Percentiles rank a stretch among this genome's conserved stretches.
phyloP scores from a whole-genome alignment of 2,329 filamentous ascomycete genomes.

The Lizonia empirigonia region DNA sequence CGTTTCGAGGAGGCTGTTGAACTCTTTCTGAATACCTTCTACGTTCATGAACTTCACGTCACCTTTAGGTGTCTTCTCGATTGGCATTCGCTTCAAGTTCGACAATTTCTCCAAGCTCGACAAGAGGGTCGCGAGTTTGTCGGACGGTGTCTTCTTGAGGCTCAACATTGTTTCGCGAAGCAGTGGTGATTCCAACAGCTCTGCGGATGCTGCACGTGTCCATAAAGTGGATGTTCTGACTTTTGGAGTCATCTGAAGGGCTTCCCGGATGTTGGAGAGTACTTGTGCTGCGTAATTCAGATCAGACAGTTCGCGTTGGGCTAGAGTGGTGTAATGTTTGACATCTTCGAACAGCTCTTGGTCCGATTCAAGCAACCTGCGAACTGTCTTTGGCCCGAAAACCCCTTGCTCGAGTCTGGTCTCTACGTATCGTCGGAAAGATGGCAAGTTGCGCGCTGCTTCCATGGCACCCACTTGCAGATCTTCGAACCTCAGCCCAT shows the following conservation, averaged over 20 bases:
- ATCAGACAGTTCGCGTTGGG: slow-evolving; percentile 49
- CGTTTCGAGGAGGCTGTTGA: slow-evolving; percentile 34
- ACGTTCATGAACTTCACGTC: slow-evolving; percentile 30
- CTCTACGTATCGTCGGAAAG: slow-evolving; percentile 57
- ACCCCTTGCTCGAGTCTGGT: not conserved
- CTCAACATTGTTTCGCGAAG: slow-evolving; percentile 61
- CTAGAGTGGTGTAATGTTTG: slow-evolving; percentile 30
- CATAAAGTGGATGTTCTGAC: slow-evolving; percentile 60
- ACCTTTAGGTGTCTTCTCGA: slow-evolving; percentile 10
- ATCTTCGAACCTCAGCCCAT: slow-evolving; percentile 40
- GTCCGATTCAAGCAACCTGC: slow-evolving; percentile 66
- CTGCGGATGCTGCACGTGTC: slow-evolving; percentile 63
- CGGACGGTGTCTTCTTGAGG: slow-evolving; percentile 65
- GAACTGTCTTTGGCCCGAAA: slow-evolving; percentile 51
- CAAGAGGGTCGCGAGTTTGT: slow-evolving; percentile 56
- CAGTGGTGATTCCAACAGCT: slow-evolving; percentile 58
- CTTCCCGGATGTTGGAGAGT: slow-evolving; percentile 46
- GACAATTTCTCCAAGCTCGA: slow-evolving; percentile 35
- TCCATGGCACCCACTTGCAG: slow-evolving; percentile 68
- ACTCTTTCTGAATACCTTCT: slow-evolving; percentile 40
- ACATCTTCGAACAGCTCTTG: slow-evolving; percentile 58
- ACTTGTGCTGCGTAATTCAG: slow-evolving; percentile 48
- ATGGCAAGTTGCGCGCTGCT: slow-evolving; percentile 70
- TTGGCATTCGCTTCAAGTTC: not conserved
- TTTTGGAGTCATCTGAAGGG: slow-evolving; percentile 44